Base-by-base conservation (phyloP, 2,329 filamentous ascomycete species). In the Fusarium sp. region DNA sequence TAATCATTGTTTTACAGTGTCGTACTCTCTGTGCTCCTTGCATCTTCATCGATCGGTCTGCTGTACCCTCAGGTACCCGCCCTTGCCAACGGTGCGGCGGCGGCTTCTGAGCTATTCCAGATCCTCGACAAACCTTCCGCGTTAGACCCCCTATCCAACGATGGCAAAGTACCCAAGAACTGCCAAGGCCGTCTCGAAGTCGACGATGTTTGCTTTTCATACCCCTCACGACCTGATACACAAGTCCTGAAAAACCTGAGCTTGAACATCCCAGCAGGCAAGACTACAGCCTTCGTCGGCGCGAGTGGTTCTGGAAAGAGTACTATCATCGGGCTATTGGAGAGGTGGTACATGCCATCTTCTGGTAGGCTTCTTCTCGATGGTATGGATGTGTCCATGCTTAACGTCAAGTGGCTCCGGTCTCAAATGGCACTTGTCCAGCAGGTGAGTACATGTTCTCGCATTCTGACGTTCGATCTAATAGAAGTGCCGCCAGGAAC, bases 251-350 rank as follows among this genome's bases (percentile, higher is more conserved):
- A 87, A 54, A 75, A 79, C 4, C 73, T 90, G 5, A 80, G 79
- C 61, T 72, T 89, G 5, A 76, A 71, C 1, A 83, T 90, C 40
- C 77, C 81, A 35, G 80, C 83, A 6, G 85, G 86, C 4, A 87
- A 88, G 64, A 81, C 86, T 1, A 90, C 88, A 0, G 89, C 89
- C 2, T 87, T 92, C n/a, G 88, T 91, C 7, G 89, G 89, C 0
- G 82, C 87, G 1, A 89, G 86, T 4, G 89, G 89, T 0, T 86
- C 82, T 5, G 89, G 89, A 0, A 92, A 91, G 72, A 89, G 85
- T 45, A 91, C 88, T 0, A 83, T 91, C 12, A 83, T 91, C 1
- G 87, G 85, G 0, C 73, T 91, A 2, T 73, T 91, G 4, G 85
- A 91, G 68, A 78, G 88, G 13, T 91, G 88, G 86, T 91, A 91